A percentile compares a stretch with the other conserved stretches of the same genome.
These are phyloP conservation scores for Penicillium simplicissimum DNA, from an alignment of 495 filamentous ascomycete species.

Conservation along the genomic window DNA sequence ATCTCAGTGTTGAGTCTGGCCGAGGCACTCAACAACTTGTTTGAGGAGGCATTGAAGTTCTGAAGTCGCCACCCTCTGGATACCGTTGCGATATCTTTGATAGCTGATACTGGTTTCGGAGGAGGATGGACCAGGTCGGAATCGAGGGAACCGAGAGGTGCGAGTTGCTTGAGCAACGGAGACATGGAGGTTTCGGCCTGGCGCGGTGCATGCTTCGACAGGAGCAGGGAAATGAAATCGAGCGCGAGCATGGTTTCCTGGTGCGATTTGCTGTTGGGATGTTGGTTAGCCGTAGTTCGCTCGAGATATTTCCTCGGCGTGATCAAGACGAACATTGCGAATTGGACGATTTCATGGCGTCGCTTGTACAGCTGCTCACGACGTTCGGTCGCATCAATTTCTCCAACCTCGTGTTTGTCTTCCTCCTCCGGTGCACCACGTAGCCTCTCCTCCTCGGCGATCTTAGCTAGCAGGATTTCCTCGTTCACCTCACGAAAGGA, in stretches of 20 bases:
- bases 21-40: conserved; percentile 71
- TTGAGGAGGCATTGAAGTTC: conserved; percentile 70
- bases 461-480: conserved; percentile 59
- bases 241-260: conserved; percentile 67
- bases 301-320: background rate
- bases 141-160: conserved; percentile 76
- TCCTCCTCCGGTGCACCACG: conserved; percentile 32
- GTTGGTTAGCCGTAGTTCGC: conserved; percentile 24
- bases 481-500: conserved; percentile 71
- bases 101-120: conserved; percentile 49
- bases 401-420: conserved; percentile 25
- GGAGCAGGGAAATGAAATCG: conserved; percentile 81
- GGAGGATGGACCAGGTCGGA: conserved; percentile 65
- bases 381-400: conserved; percentile 42
- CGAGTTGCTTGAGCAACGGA: conserved; percentile 60
- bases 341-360: conserved; percentile 47
- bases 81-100: conserved; percentile 56
- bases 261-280: conserved; percentile 55
- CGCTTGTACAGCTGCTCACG: conserved; percentile 46
- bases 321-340: conserved; percentile 38
- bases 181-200: conserved; percentile 70
- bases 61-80: conserved; percentile 80
- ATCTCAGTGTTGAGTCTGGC: conserved; percentile 74
- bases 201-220: conserved; percentile 73
- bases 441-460: conserved; percentile 50